These are phyloP conservation scores for Akanthomyces uredinophilus DNA, from an alignment of 2,329 filamentous ascomycete genomes.

Conservation along the genomic window DNA sequence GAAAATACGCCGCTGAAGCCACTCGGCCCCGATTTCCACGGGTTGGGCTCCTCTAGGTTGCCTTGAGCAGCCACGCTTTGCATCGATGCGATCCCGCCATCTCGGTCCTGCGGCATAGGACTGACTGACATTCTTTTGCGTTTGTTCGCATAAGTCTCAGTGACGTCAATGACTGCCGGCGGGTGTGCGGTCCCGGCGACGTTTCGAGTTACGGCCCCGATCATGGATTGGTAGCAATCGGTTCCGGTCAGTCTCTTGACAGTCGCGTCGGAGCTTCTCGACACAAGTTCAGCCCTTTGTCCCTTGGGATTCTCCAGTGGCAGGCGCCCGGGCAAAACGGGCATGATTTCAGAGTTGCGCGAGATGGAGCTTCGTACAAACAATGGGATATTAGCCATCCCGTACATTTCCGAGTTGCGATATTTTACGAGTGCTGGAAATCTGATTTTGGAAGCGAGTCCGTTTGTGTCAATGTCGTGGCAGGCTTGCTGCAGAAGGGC, in stretches of 20 bases:
- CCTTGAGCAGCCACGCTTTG: background rate
- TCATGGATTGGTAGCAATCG: conserved; percentile 29
- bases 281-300: background rate
- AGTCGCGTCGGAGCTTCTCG: conserved; percentile 4
- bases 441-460: conserved; percentile 31
- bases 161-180: background rate
- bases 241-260: conserved; percentile 17
- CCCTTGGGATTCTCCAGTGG: conserved; percentile 33
- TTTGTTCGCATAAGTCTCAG: conserved; percentile 25
- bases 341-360: conserved; percentile 34
- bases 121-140: conserved; percentile 28
- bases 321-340: conserved; percentile 41
- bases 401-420: conserved; percentile 24
- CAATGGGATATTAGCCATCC: conserved; percentile 40
- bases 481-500: conserved; percentile 82
- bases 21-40: conserved; percentile 26
- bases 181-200: conserved; percentile 17
- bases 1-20: background rate
- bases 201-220: conserved; percentile 30
- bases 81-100: background rate
- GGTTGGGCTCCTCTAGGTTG: conserved; percentile 6
- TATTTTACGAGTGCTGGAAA: conserved; percentile 33
- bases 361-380: conserved; percentile 42
- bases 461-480: conserved; percentile 65
- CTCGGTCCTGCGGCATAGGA: conserved; percentile 18